phyloP scores from a whole-genome alignment of 352 stramenopile genomes.

The Thraustotheca clavata region DNA sequence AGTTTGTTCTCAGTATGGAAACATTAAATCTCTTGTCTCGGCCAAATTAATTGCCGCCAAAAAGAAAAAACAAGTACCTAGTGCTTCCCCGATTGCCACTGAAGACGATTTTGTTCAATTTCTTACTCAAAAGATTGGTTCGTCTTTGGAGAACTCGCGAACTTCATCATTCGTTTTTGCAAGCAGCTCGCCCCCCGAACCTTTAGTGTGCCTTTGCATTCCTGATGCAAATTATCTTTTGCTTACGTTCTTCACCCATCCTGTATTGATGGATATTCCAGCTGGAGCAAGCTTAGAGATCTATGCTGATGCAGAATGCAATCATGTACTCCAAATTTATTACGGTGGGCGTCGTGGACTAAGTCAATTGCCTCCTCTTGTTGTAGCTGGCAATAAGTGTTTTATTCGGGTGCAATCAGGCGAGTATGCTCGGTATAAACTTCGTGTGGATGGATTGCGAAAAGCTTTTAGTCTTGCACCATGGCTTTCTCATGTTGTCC shows the following conservation, averaged over 20 bases:
- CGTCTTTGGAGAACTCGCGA: constrained; percentile 37
- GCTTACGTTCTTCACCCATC: constrained; percentile 70
- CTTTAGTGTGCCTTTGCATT: constrained; percentile 47
- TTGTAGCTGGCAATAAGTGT: constrained; percentile 49
- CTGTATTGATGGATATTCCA: constrained; percentile 70
- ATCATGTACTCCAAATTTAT: constrained; percentile 55
- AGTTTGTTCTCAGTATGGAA: background rate
- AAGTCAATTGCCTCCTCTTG: constrained; percentile 51
- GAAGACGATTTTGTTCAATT: constrained; percentile 31
- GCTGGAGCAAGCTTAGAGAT: constrained; percentile 62
- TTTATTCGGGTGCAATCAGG: constrained; percentile 56
- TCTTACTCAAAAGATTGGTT: constrained; percentile 41
- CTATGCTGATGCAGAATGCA: constrained; percentile 53
- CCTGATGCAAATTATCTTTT: constrained; percentile 56
- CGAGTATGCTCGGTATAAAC: constrained; percentile 68
- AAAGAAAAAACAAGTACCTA: background rate
- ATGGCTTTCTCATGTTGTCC: constrained; percentile 61
- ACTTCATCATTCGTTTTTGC: constrained; percentile 49
- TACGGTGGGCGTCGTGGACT: constrained; percentile 65
- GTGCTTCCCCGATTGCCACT: background rate
- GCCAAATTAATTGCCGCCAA: background rate
- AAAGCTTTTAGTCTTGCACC: constrained; percentile 60
- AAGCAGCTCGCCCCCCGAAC: constrained; percentile 57
- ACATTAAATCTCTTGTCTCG: background rate
- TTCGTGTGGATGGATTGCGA: constrained; percentile 59